These are phyloP conservation scores for Cercospora zeina DNA, from an alignment of 2,329 filamentous ascomycete species.

Conservation along the genomic window DNA sequence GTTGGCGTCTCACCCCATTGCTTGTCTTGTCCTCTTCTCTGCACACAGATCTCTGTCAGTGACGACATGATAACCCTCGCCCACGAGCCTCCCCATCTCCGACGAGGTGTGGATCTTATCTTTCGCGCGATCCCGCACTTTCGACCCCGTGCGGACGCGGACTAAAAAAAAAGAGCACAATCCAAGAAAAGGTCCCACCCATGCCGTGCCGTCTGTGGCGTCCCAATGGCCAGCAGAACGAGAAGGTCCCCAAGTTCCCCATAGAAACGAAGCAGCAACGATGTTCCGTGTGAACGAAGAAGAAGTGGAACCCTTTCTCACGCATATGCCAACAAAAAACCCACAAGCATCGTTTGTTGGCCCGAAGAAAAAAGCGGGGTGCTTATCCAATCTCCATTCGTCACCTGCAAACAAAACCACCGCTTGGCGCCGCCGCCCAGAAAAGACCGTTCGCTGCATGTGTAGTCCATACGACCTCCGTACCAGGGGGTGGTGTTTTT, in stretches of 20 bases:
- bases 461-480: not conserved
- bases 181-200: too few relatives aligned
- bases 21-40: slow-evolving; percentile 1
- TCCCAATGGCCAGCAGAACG: not conserved
- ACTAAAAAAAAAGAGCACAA: too few relatives aligned
- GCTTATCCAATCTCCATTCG: slow-evolving; percentile 9
- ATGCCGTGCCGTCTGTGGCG: slow-evolving; percentile 2
- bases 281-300: slow-evolving; percentile 1
- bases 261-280: not conserved
- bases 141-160: too few relatives aligned
- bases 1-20: slow-evolving; percentile 3
- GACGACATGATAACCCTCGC: not conserved
- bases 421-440: slow-evolving; percentile 9
- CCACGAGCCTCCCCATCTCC: too few relatives aligned
- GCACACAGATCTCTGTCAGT: not conserved
- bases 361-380: slow-evolving; percentile 14
- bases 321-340: not conserved
- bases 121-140: too few relatives aligned
- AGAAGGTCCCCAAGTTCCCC: not conserved
- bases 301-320: not conserved
- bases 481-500: slow-evolving; percentile 3
- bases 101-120: too few relatives aligned
- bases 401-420: slow-evolving; percentile 9
- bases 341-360: slow-evolving; percentile 14
- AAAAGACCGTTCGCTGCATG: too few relatives aligned